Evolutionary conservation across 495 filamentous ascomycete species (phyloP).

Genomic region (Niebla homalea): DNA sequence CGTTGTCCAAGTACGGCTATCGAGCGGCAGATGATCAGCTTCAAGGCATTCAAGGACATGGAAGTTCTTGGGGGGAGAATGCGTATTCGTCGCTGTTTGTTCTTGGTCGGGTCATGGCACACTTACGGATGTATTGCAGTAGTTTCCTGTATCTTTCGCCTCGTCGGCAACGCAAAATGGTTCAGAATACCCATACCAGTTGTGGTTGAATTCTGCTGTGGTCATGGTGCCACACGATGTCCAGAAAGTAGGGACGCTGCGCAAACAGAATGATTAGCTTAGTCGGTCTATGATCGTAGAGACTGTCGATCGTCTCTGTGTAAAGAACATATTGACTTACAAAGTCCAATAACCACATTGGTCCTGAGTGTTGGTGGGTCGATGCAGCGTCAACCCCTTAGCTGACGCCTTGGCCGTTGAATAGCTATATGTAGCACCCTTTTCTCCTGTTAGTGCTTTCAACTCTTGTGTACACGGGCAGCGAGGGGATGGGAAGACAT

Average conservation of each 20-base stretch:
- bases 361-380: background rate
- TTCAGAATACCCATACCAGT: background rate
- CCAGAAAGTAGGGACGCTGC: background rate
- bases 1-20: background rate
- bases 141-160: background rate
- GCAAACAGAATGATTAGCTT: background rate
- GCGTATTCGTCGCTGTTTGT: too few relatives aligned
- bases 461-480: too few relatives aligned
- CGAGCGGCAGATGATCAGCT: too few relatives aligned
- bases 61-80: too few relatives aligned
- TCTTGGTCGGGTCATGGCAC: background rate
- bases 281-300: too few relatives aligned
- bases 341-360: background rate
- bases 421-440: too few relatives aligned
- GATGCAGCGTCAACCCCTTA: background rate
- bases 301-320: too few relatives aligned
- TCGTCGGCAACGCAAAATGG: background rate
- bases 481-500: too few relatives aligned
- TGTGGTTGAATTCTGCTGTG: background rate
- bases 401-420: background rate
- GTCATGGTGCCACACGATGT: background rate
- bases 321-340: background rate
- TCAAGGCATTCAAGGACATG: too few relatives aligned
- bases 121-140: constrained; percentile 1
- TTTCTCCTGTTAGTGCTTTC: too few relatives aligned